Evolutionary conservation across 768 basidiomycete genomes (phyloP).

Genomic region (Crepidotus variabilis): DNA sequence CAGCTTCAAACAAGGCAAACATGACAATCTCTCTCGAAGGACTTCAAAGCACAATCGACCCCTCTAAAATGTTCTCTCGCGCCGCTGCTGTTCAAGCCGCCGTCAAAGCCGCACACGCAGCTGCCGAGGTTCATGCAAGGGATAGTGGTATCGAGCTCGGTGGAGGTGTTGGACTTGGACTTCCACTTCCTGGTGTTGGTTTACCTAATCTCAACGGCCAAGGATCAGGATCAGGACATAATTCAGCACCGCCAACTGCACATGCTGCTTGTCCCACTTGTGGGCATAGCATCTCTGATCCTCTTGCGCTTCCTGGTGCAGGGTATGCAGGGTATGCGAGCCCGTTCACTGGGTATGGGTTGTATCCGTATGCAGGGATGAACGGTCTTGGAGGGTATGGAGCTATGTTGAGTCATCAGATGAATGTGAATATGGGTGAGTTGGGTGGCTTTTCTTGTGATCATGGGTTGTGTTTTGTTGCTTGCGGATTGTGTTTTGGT

Average conservation of each 20-base stretch:
- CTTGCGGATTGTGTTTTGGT: no score
- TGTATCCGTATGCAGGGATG: not conserved
- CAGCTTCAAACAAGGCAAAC: conserved; percentile 18
- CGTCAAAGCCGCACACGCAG: not conserved
- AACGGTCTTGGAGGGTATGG: not conserved
- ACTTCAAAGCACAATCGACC: conserved; percentile 24
- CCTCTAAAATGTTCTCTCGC: no score
- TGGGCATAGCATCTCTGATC: conserved; percentile 46
- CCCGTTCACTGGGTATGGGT: not conserved
- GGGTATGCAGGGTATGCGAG: not conserved
- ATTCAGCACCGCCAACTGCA: conserved; percentile 36
- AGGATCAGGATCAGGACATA: not conserved
- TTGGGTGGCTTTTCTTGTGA: not conserved
- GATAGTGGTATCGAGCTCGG: not conserved
- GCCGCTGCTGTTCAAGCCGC: no score
- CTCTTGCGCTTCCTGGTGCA: conserved; percentile 26
- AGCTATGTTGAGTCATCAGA: not conserved
- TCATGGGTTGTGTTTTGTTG: not conserved
- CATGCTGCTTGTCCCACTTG: conserved; percentile 52
- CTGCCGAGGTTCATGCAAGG: not conserved
- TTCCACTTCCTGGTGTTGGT: no score
- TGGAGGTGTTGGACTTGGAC: no score
- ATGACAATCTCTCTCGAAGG: conserved; percentile 50
- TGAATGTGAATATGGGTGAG: no score
- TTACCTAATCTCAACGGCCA: no score